Evolutionary conservation across 2,329 filamentous ascomycete genomes (phyloP).

Genomic region (Arthroderma sp.): DNA sequence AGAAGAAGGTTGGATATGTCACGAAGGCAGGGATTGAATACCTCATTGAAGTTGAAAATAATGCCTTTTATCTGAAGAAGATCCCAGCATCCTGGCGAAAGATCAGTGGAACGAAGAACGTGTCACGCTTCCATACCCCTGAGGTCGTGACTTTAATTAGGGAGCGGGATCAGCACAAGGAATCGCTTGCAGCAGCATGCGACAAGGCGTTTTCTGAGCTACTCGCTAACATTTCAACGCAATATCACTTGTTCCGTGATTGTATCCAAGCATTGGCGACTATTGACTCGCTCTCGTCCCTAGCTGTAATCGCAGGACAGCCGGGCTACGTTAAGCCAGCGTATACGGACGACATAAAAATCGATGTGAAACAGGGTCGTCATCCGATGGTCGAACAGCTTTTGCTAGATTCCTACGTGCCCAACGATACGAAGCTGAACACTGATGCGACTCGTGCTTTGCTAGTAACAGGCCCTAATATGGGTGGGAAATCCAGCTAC

Average conservation of each 20-base stretch:
- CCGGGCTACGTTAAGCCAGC: conserved; percentile 79
- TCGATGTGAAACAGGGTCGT: conserved; percentile 61
- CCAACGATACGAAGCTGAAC: conserved; percentile 68
- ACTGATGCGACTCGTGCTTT: conserved; percentile 56
- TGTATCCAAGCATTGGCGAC: conserved; percentile 73
- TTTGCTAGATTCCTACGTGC: conserved; percentile 74
- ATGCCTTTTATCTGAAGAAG: conserved; percentile 54
- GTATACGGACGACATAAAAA: conserved; percentile 50
- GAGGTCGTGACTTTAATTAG: conserved; percentile 70
- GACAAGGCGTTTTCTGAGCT: conserved; percentile 66
- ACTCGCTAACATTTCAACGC: conserved; percentile 59
- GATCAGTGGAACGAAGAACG: conserved; percentile 84
- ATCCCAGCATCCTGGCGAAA: conserved; percentile 93
- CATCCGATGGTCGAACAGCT: conserved; percentile 95
- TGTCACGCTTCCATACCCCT: conserved; percentile 87
- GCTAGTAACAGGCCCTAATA: conserved; percentile 92
- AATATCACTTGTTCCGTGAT: conserved; percentile 82
- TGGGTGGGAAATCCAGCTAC: conserved; percentile 98
- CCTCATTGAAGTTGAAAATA: conserved; percentile 80
- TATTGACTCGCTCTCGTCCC: conserved; percentile 77
- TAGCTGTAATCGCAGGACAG: conserved; percentile 69
- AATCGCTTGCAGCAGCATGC: conserved; percentile 82
- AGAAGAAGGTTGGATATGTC: conserved; percentile 61
- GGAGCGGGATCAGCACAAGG: conserved; percentile 88
- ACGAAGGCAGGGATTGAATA: conserved; percentile 88